Conservation (phyloP, 805 yeast genomes). For the Barnettozyma sucrosica region DNA sequence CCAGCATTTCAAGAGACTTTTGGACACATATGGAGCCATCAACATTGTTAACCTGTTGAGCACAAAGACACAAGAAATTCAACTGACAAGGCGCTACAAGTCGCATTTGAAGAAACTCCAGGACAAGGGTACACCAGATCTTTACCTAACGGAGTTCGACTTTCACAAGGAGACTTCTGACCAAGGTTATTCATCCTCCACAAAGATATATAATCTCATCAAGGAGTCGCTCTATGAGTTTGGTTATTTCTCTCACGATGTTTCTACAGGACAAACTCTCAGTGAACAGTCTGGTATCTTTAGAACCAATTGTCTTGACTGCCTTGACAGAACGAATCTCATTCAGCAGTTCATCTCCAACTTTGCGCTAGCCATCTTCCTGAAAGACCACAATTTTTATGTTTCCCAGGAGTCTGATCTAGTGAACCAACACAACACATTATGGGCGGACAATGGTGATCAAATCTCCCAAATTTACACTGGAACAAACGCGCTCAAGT, state of each 20-base stretch:
- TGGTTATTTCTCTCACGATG: conserved; percentile 78
- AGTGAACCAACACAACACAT: conserved; percentile 66
- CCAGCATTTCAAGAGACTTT: conserved; percentile 66
- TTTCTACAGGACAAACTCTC: conserved; percentile 43
- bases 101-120: conserved; percentile 42
- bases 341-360: conserved; percentile 79
- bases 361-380: conserved; percentile 55
- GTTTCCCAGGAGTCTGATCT: conserved; percentile 44
- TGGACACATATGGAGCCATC: conserved; percentile 76
- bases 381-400: conserved; percentile 36
- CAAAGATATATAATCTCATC: conserved; percentile 57
- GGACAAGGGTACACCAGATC: conserved; percentile 31
- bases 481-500: conserved; percentile 94
- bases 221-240: conserved; percentile 65
- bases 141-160: conserved; percentile 77
- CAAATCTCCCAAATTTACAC: conserved; percentile 93
- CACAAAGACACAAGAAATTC: conserved; percentile 71
- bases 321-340: conserved; percentile 90
- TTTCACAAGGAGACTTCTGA: conserved; percentile 91
- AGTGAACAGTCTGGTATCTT: conserved; percentile 87
- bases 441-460: conserved; percentile 99
- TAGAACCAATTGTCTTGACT: conserved; percentile 90
- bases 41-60: conserved; percentile 87
- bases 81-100: conserved; percentile 60
- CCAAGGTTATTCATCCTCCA: conserved; percentile 83